Evolutionary conservation across 2,329 filamentous ascomycete genomes (phyloP).

Genomic region (Aspergillus tamarii): DNA sequence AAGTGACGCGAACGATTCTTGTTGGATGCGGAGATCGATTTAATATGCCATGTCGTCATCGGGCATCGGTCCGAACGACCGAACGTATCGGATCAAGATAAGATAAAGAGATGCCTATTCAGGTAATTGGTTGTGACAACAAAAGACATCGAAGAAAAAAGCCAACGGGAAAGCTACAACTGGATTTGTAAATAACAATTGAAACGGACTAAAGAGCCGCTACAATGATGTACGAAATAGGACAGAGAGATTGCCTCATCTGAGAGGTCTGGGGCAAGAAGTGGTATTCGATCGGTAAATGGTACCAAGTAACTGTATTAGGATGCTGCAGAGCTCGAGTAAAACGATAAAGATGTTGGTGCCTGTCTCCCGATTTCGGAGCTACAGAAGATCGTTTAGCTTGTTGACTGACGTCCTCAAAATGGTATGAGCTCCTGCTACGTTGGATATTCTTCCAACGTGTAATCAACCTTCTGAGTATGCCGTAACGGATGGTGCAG

Average conservation of each 20-base stretch:
- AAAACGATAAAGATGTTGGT: neutral
- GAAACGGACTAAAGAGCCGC: no score
- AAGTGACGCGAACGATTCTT: neutral
- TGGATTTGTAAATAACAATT: no score
- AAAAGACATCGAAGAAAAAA: no score
- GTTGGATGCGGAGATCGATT: no score
- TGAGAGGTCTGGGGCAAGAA: no score
- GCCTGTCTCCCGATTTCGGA: no score
- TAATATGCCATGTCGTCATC: neutral
- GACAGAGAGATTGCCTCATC: no score
- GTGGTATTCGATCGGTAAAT: no score
- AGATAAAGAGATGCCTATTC: neutral
- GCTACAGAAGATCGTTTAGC: no score
- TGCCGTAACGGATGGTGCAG: neutral
- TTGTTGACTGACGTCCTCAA: neutral
- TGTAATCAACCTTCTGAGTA: neutral
- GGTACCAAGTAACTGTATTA: neutral
- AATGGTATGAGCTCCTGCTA: neutral
- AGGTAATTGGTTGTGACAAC: no score
- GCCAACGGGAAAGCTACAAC: no score
- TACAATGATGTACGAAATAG: no score
- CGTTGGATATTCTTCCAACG: neutral
- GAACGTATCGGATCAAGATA: neutral
- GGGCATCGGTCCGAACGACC: neutral
- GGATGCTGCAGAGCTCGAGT: neutral